Conservation (phyloP, 331 rosid species). For the Spiraea crenata region DNA sequence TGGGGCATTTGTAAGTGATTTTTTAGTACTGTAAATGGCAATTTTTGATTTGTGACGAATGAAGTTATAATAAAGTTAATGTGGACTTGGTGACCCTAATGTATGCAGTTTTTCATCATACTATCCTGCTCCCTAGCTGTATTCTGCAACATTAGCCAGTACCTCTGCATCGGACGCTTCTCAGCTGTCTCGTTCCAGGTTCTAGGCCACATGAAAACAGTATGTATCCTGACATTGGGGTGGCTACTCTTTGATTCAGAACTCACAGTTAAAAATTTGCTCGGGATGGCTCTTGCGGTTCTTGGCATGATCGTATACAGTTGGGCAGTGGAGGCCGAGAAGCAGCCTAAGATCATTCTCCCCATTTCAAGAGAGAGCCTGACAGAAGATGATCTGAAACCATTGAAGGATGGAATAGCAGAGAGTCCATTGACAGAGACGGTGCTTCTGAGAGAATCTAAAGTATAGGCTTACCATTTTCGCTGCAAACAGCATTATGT, state of each 20-base stretch:
- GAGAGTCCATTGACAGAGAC: constrained; percentile 27
- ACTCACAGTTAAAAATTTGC: constrained; percentile 37
- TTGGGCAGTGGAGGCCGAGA: constrained; percentile 53
- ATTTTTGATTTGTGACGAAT: background rate
- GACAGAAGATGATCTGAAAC: constrained; percentile 35
- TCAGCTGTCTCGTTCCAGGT: constrained; percentile 55
- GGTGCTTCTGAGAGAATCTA: constrained; percentile 20
- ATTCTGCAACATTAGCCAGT: constrained; percentile 56
- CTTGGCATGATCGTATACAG: constrained; percentile 48
- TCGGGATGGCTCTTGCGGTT: constrained; percentile 46
- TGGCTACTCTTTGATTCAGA: constrained; percentile 52
- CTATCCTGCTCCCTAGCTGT: constrained; percentile 54
- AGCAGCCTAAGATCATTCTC: constrained; percentile 25
- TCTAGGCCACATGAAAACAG: constrained; percentile 54
- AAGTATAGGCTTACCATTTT: constrained; percentile 6
- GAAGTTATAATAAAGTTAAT: background rate
- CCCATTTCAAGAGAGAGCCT: constrained; percentile 6
- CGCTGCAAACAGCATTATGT: background rate
- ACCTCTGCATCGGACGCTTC: constrained; percentile 58
- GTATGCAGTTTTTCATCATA: constrained; percentile 40
- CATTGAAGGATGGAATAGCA: constrained; percentile 30
- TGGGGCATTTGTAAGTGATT: constrained; percentile 37
- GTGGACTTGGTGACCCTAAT: background rate
- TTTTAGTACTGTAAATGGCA: background rate
- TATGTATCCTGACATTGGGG: constrained; percentile 42